Conservation (phyloP, 2,329 filamentous ascomycete genomes). For the Didymella sp. region DNA sequence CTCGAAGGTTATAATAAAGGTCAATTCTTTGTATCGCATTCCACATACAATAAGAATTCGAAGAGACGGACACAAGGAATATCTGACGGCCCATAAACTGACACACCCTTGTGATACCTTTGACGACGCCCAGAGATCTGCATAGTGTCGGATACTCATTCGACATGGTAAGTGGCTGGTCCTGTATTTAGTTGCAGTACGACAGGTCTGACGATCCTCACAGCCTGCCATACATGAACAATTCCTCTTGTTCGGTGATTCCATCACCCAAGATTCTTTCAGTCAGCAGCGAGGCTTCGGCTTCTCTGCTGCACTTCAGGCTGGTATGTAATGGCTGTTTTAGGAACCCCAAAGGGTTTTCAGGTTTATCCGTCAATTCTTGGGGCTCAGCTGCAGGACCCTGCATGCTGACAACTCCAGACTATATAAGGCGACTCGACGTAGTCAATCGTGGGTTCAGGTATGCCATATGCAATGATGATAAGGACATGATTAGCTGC, state of each 20-base stretch:
- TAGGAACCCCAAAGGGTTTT: not conserved
- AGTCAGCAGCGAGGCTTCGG: slow-evolving; percentile 71
- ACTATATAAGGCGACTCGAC: slow-evolving; percentile 78
- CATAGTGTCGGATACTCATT: slow-evolving; percentile 1
- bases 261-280: slow-evolving; percentile 75
- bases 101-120: slow-evolving; percentile 19
- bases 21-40: not conserved
- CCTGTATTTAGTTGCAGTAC: not conserved
- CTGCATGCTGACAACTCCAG: slow-evolving; percentile 54
- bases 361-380: not conserved
- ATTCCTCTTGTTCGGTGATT: slow-evolving; percentile 85
- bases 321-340: slow-evolving; percentile 59
- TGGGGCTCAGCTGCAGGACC: slow-evolving; percentile 9
- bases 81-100: slow-evolving; percentile 10
- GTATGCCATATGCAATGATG: slow-evolving; percentile 39
- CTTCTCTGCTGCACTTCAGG: slow-evolving; percentile 74
- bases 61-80: not conserved
- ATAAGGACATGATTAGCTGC: not conserved
- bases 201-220: not conserved
- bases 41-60: not conserved
- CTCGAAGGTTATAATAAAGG: not conserved
- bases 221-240: slow-evolving; percentile 50
- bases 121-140: slow-evolving; percentile 18
- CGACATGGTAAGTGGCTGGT: slow-evolving; percentile 20
- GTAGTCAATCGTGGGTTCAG: slow-evolving; percentile 87